These are phyloP conservation scores for Clavulina sp. DNA, from an alignment of 768 basidiomycete species.

Conservation along the genomic window DNA sequence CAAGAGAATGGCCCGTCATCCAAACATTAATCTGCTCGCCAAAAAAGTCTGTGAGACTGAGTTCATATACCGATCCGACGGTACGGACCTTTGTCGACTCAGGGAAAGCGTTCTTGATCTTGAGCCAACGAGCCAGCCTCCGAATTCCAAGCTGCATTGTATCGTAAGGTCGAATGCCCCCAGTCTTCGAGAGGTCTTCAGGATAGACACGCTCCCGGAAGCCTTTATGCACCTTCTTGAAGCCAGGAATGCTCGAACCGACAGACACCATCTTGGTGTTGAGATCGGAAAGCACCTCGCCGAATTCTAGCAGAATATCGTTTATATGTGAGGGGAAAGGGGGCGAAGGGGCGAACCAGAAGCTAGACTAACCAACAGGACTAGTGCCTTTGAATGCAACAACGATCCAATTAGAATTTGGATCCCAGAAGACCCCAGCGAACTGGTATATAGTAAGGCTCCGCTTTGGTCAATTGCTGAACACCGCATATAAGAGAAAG, in stretches of 20 bases:
- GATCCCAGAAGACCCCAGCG: not conserved
- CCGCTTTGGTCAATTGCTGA: not conserved
- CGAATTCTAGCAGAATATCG: constrained; percentile 8
- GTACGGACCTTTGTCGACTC: constrained; percentile 7
- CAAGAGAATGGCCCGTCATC: constrained; percentile 13
- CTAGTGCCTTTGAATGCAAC: not conserved
- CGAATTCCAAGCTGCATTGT: constrained; percentile 8
- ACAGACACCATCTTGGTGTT: constrained; percentile 1
- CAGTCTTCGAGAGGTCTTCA: not conserved
- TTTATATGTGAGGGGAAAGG: too few species aligned
- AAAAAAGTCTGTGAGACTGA: not conserved
- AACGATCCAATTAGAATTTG: not conserved
- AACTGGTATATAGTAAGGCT: too few species aligned
- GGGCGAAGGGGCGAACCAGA: too few species aligned
- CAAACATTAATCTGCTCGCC: not conserved
- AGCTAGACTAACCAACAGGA: constrained; percentile 4
- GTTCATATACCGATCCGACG: not conserved
- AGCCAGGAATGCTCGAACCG: not conserved
- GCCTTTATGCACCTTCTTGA: constrained; percentile 8
- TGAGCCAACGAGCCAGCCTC: constrained; percentile 6
- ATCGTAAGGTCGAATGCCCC: constrained; percentile 1
- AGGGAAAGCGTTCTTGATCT: constrained; percentile 1
- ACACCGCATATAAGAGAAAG: not conserved
- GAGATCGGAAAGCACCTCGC: constrained; percentile 10
- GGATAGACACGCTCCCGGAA: constrained; percentile 8